These are phyloP conservation scores for Tetracladium setigerum DNA, from an alignment of 495 filamentous ascomycete species.

Conservation along the genomic window DNA sequence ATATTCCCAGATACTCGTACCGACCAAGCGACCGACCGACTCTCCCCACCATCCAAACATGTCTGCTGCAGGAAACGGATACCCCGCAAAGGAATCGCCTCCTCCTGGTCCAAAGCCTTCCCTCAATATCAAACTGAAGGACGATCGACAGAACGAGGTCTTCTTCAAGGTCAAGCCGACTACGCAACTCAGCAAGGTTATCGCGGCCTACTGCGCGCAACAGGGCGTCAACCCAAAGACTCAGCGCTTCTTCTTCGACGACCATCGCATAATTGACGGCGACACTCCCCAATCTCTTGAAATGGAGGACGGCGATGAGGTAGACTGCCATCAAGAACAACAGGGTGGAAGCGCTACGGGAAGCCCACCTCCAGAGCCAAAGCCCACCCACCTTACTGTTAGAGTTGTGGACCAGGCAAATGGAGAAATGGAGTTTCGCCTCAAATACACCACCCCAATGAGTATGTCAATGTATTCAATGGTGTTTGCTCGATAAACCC, in stretches of 20 bases:
- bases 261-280: constrained; percentile 54
- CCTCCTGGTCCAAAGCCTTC: constrained; percentile 22
- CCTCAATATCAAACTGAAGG: constrained; percentile 75
- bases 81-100: too few relatives aligned
- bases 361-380: not conserved
- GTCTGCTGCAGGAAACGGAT: too few relatives aligned
- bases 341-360: not conserved
- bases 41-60: too few relatives aligned
- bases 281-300: constrained; percentile 52
- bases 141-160: constrained; percentile 70
- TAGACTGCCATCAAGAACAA: constrained; percentile 1
- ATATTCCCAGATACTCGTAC: too few relatives aligned
- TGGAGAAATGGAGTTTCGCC: not conserved
- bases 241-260: constrained; percentile 71
- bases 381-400: not conserved
- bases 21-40: too few relatives aligned
- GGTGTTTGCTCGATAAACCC: too few relatives aligned
- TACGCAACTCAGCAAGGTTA: constrained; percentile 67
- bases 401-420: constrained; percentile 1
- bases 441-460: constrained; percentile 3
- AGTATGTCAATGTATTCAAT: too few relatives aligned
- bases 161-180: constrained; percentile 83
- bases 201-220: constrained; percentile 75
- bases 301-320: constrained; percentile 7
- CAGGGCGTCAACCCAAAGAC: constrained; percentile 57